phyloP scores from a whole-genome alignment of 345 rosid genomes.

The Lumnitzera racemosa region DNA sequence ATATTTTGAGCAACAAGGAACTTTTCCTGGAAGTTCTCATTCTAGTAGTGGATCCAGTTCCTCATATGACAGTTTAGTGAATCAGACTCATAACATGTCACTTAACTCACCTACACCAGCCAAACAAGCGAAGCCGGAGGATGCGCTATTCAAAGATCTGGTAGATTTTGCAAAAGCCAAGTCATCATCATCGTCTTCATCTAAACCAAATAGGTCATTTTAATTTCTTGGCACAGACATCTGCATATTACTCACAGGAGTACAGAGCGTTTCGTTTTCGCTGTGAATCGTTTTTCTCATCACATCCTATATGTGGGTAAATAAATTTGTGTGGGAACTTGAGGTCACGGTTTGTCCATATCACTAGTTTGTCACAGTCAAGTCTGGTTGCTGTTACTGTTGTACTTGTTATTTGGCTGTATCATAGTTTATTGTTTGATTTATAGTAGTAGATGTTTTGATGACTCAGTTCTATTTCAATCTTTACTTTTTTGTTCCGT shows the following conservation, averaged over 20 bases:
- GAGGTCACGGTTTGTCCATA: constrained; percentile 16
- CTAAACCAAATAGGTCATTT: constrained; percentile 59
- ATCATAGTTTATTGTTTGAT: constrained; percentile 6
- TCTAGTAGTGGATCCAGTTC: constrained; percentile 58
- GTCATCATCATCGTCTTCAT: constrained; percentile 35
- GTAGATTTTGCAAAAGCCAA: constrained; percentile 92
- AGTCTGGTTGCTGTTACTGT: constrained; percentile 10
- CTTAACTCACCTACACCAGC: constrained; percentile 41
- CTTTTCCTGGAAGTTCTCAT: constrained; percentile 11
- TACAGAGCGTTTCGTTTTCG: constrained; percentile 3
- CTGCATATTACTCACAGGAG: neutral
- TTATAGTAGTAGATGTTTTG: neutral
- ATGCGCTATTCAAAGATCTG: constrained; percentile 90
- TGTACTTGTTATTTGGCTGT: constrained; percentile 14
- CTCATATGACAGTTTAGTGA: constrained; percentile 58
- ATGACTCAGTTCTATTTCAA: constrained; percentile 1
- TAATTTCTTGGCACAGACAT: constrained; percentile 18
- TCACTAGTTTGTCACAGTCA: constrained; percentile 11
- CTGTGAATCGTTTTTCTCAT: neutral
- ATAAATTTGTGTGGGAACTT: constrained; percentile 19
- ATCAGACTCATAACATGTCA: constrained; percentile 64
- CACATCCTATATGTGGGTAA: constrained; percentile 10
- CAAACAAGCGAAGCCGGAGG: constrained; percentile 76
- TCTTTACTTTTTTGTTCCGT: neutral
- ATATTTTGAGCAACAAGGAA: constrained; percentile 42